Evolutionary conservation across 2,329 filamentous ascomycete genomes (phyloP), one percentile per base, ranked within the genome.

Genomic region (Fonsecaea monophora): DNA sequence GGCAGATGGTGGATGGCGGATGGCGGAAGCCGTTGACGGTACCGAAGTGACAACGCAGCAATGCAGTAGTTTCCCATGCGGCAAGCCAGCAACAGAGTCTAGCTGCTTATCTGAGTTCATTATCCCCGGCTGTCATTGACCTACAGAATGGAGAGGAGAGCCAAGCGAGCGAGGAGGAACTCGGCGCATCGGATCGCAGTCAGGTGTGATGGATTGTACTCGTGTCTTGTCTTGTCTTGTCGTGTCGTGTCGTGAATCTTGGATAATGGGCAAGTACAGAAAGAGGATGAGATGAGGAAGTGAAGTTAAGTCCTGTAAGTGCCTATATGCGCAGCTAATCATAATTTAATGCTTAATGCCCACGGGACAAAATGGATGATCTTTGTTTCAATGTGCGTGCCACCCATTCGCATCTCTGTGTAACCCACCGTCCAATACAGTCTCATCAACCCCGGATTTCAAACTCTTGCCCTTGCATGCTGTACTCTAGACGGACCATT

Each of bases 21-120:
- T 25, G 25, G 25, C 25, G 25, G 35, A 38, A 4, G 35, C 8
- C 13, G 37, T 38, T 13, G 37, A 38, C 2, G 21, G 45, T 50
- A 50, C 45, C 45, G 18, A 38, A 53, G 35, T 64, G 65, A 67
- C 65, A 67, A 56, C 65, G 55, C 65, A 62, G 60, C 55, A 63
- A 45, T 64, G 65, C 60, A 64, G 63, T 65, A 65, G 63, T 38
- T 40, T 30, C 18, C 53, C 56, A 37, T 60, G 37, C 40, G 35
- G 45, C 8, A 25, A 48, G 13, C 54, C 13, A 48, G 60, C 37
- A 61, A 53, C 59, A 25, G 50, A 32, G 57, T 34, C 40, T 60
- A 60, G 57, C 30, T 9, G 30, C 25, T 50, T 45, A 50, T 42
- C 10, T 45, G 32, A 30, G 40, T 53, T 18, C 32, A 42, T 25